Percentiles rank a stretch among this genome's conserved stretches.
Evolutionary conservation across 805 yeast species (phyloP).

Genomic region (Hyphopichia homilentoma): DNA sequence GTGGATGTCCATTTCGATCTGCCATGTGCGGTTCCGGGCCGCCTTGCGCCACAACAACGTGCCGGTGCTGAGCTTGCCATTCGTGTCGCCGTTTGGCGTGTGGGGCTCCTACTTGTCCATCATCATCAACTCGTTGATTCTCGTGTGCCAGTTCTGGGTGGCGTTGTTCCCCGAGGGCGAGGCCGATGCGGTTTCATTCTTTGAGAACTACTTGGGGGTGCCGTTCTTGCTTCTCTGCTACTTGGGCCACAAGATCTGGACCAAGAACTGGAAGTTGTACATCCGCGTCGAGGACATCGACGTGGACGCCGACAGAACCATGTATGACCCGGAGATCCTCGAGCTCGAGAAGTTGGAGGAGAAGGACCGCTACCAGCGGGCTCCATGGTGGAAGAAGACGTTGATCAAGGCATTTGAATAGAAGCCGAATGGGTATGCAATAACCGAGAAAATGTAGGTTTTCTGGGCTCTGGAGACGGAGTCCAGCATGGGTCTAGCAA

Average conservation of each 20-base stretch:
- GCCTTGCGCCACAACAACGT: slow-evolving; percentile 19
- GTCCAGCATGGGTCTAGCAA: no score
- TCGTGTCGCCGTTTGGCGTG: slow-evolving; percentile 23
- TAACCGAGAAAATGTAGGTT: no score
- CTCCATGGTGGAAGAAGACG: slow-evolving; percentile 8
- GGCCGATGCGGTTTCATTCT: slow-evolving; percentile 46
- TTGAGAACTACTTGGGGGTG: slow-evolving; percentile 52
- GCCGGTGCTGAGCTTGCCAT: slow-evolving; percentile 19
- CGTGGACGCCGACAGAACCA: slow-evolving; percentile 60
- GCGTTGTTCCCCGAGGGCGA: slow-evolving; percentile 36
- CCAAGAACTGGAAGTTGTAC: slow-evolving; percentile 26
- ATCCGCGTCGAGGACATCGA: slow-evolving; percentile 51
- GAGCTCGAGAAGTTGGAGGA: slow-evolving; percentile 51
- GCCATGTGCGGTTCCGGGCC: slow-evolving; percentile 28
- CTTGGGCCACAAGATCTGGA: slow-evolving; percentile 48
- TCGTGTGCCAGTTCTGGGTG: slow-evolving; percentile 26
- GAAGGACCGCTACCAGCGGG: slow-evolving; percentile 6
- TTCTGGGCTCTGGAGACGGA: no score
- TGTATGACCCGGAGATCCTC: slow-evolving; percentile 49
- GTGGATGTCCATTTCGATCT: slow-evolving; percentile 23
- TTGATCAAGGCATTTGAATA: not conserved
- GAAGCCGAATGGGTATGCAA: no score
- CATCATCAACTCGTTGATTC: slow-evolving; percentile 16
- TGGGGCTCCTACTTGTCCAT: slow-evolving; percentile 22
- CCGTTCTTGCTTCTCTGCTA: slow-evolving; percentile 42